Percentiles rank a stretch among this genome's conserved stretches.
These are phyloP conservation scores for Phytophthora sojae DNA, from an alignment of 352 stramenopile species.

Conservation along the genomic window DNA sequence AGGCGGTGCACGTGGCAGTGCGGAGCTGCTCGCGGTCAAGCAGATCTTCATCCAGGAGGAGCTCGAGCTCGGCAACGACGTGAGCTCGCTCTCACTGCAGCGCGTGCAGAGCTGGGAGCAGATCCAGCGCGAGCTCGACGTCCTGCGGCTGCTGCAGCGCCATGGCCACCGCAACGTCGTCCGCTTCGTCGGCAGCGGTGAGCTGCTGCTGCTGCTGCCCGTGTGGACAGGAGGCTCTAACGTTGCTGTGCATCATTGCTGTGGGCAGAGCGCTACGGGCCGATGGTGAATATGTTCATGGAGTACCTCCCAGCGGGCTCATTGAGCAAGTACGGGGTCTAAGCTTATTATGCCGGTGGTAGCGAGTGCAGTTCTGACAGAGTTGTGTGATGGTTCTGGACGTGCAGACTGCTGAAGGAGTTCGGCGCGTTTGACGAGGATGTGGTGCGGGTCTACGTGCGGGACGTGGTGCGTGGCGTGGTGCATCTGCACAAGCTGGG, in stretches of 20 bases:
- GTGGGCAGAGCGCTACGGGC: conserved; percentile 54
- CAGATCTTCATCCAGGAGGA: conserved; percentile 88
- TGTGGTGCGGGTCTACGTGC: conserved; percentile 63
- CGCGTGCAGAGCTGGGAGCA: conserved; percentile 58
- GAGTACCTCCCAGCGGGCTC: conserved; percentile 89
- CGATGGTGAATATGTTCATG: conserved; percentile 80
- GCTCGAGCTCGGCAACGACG: conserved; percentile 70
- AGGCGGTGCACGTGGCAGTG: conserved; percentile 38
- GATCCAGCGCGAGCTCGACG: conserved; percentile 65
- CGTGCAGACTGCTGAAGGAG: conserved; percentile 74
- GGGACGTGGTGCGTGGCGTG: conserved; percentile 69
- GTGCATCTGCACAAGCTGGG: conserved; percentile 73
- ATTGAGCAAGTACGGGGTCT: conserved; percentile 57
- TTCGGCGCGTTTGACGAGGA: conserved; percentile 79
- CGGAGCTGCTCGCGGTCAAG: conserved; percentile 89
- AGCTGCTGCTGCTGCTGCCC: conserved; percentile 2
- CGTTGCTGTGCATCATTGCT: no score
- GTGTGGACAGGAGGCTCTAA: no score
- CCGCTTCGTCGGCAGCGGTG: conserved; percentile 65
- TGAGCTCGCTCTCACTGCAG: conserved; percentile 65
- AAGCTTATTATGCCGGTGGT: background rate
- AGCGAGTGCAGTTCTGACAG: background rate
- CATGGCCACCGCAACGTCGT: conserved; percentile 66
- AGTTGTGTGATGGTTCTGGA: background rate
- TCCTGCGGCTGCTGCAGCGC: conserved; percentile 50